Evolutionary conservation across 805 yeast species (phyloP).

Genomic region (Candida morakotiae): DNA sequence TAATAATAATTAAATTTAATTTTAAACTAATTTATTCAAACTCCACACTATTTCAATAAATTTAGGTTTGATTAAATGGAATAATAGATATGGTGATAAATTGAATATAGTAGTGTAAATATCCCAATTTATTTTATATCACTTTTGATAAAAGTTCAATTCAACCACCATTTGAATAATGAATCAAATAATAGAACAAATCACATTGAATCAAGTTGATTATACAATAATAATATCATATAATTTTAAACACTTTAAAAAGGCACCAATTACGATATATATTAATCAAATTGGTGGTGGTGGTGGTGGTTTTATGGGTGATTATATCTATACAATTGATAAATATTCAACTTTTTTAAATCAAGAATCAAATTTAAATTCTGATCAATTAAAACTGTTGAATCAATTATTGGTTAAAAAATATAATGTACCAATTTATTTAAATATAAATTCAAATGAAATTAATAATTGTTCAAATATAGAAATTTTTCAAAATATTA

Average conservation of each 20-base stretch:
- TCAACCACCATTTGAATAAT: too few species aligned
- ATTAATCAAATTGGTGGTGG: constrained; percentile 20
- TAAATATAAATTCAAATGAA: constrained; percentile 17
- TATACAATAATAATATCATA: constrained; percentile 13
- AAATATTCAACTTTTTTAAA: constrained; percentile 18
- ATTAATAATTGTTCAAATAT: constrained; percentile 6
- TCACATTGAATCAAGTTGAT: constrained; percentile 10
- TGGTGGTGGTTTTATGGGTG: constrained; percentile 17
- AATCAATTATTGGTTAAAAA: constrained; percentile 22
- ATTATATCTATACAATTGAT: constrained; percentile 28
- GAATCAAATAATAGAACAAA: constrained; percentile 8
- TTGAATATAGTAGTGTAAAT: too few species aligned
- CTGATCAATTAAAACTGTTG: constrained; percentile 14
- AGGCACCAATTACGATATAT: constrained; percentile 27
- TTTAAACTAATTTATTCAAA: too few species aligned
- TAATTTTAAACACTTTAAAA: constrained; percentile 5
- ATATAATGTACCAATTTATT: constrained; percentile 24
- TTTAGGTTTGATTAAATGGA: too few species aligned
- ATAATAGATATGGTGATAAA: too few species aligned
- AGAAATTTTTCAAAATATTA: constrained; percentile 6
- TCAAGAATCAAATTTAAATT: constrained; percentile 12
- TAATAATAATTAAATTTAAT: too few species aligned
- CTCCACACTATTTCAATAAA: too few species aligned
- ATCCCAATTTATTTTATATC: too few species aligned
- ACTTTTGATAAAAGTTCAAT: too few species aligned